These are phyloP conservation scores for Jamesozyma jinghongensis DNA, from an alignment of 805 yeast genomes.

Conservation along the genomic window DNA sequence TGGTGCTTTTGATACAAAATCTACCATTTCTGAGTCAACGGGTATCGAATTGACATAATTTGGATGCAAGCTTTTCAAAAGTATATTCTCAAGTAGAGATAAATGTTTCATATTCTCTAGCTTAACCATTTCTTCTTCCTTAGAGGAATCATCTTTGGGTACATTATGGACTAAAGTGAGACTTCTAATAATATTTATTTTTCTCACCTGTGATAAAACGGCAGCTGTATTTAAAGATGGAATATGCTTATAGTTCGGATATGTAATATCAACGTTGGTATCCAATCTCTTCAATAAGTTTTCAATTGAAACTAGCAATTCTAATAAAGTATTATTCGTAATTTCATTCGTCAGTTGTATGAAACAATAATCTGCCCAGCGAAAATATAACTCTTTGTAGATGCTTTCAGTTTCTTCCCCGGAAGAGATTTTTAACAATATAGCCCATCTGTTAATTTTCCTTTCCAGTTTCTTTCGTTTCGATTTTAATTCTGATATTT, in stretches of 20 bases:
- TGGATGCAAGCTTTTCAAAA: constrained; percentile 27
- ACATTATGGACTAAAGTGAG: constrained; percentile 13
- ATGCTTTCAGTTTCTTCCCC: background rate
- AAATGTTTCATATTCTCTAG: constrained; percentile 24
- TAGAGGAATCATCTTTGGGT: constrained; percentile 29
- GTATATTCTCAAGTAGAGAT: constrained; percentile 37
- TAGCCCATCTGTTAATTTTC: constrained; percentile 43
- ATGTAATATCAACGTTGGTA: constrained; percentile 29
- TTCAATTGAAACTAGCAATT: constrained; percentile 20
- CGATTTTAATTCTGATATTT: constrained; percentile 29
- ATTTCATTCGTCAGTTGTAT: constrained; percentile 35
- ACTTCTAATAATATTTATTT: constrained; percentile 50
- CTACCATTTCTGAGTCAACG: constrained; percentile 43
- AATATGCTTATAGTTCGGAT: constrained; percentile 52
- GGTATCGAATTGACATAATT: background rate
- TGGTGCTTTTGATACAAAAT: constrained; percentile 55
- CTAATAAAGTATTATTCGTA: constrained; percentile 27
- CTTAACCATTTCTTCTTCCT: constrained; percentile 32
- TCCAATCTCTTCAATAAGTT: constrained; percentile 8
- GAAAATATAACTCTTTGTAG: constrained; percentile 25
- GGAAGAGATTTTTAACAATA: constrained; percentile 15
- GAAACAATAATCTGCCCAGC: constrained; percentile 42
- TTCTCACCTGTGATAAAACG: constrained; percentile 55
- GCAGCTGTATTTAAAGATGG: constrained; percentile 44
- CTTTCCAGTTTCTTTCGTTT: constrained; percentile 36